These are phyloP conservation scores for Chalara sp. DNA, from an alignment of 2,329 filamentous ascomycete genomes.

Conservation along the genomic window DNA sequence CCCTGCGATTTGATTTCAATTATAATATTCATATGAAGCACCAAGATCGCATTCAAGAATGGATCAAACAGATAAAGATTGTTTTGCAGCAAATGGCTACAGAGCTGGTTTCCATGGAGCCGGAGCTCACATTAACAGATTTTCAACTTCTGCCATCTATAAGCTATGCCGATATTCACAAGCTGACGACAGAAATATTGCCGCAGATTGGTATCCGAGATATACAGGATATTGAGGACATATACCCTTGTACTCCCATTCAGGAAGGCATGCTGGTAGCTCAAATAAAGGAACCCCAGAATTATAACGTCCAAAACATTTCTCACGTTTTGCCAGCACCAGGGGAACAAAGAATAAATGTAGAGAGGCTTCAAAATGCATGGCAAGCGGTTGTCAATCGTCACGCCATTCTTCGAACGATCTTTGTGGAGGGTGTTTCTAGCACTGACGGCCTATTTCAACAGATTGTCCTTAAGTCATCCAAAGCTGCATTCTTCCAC, in stretches of 20 bases:
- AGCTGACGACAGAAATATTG: slow-evolving; percentile 1
- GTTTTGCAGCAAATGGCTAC: too few relatives aligned
- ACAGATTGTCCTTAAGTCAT: neutral
- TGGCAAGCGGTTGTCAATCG: neutral
- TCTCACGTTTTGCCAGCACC: slow-evolving; percentile 1
- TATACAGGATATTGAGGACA: slow-evolving; percentile 10
- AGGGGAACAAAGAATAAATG: neutral
- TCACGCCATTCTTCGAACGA: neutral
- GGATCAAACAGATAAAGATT: too few relatives aligned
- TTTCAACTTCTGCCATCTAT: too few relatives aligned
- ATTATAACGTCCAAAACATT: slow-evolving; percentile 8
- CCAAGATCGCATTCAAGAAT: too few relatives aligned
- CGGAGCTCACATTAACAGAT: too few relatives aligned
- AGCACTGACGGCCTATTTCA: neutral
- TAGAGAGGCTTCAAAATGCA: neutral
- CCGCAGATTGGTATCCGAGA: slow-evolving; percentile 1
- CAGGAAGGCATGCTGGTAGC: slow-evolving; percentile 14
- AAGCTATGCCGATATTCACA: neutral
- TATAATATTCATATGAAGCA: too few relatives aligned
- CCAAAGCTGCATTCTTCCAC: neutral
- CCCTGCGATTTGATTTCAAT: too few relatives aligned
- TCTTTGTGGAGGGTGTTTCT: neutral
- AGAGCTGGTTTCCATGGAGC: too few relatives aligned
- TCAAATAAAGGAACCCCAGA: slow-evolving; percentile 6
- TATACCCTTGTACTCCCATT: slow-evolving; percentile 12